These are phyloP conservation scores for Stellera chamaejasme DNA, from an alignment of 345 rosid species.

Conservation along the genomic window DNA sequence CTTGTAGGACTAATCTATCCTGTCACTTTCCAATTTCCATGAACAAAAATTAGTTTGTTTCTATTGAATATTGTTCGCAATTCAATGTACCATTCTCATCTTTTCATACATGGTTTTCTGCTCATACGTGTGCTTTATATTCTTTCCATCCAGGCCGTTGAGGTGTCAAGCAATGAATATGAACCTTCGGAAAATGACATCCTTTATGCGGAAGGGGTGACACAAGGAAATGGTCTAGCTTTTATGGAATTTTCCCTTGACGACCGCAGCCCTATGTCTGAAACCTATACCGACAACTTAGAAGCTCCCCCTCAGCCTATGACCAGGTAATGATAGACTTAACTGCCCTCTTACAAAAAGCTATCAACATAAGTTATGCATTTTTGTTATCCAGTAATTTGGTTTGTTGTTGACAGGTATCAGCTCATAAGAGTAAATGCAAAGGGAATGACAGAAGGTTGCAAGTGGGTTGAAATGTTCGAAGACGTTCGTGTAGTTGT, in stretches of 20 bases:
- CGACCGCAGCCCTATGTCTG: conserved; percentile 90
- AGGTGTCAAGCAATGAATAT: conserved; percentile 90
- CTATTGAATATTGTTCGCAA: too few relatives aligned
- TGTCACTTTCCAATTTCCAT: too few relatives aligned
- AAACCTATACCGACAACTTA: conserved; percentile 59
- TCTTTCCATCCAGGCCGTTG: conserved; percentile 69
- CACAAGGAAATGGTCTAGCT: conserved; percentile 91
- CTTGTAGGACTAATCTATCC: too few relatives aligned
- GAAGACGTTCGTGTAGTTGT: conserved; percentile 84
- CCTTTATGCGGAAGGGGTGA: conserved; percentile 92
- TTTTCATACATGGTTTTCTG: too few relatives aligned
- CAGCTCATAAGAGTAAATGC: conserved; percentile 92
- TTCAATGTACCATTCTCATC: too few relatives aligned
- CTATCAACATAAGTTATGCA: too few relatives aligned
- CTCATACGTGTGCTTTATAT: too few relatives aligned
- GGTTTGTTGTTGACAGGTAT: conserved; percentile 37
- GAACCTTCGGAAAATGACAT: conserved; percentile 94
- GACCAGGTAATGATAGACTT: conserved; percentile 37
- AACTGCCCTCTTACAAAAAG: too few relatives aligned
- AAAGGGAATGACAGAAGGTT: conserved; percentile 87
- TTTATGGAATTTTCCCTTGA: conserved; percentile 89
- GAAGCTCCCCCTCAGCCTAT: conserved; percentile 54
- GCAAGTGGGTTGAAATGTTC: conserved; percentile 99
- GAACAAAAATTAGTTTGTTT: too few relatives aligned
- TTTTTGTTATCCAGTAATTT: too few relatives aligned